These are phyloP conservation scores for Magnaporthiopsis incrustans DNA, from an alignment of 2,329 filamentous ascomycete species.

Conservation along the genomic window DNA sequence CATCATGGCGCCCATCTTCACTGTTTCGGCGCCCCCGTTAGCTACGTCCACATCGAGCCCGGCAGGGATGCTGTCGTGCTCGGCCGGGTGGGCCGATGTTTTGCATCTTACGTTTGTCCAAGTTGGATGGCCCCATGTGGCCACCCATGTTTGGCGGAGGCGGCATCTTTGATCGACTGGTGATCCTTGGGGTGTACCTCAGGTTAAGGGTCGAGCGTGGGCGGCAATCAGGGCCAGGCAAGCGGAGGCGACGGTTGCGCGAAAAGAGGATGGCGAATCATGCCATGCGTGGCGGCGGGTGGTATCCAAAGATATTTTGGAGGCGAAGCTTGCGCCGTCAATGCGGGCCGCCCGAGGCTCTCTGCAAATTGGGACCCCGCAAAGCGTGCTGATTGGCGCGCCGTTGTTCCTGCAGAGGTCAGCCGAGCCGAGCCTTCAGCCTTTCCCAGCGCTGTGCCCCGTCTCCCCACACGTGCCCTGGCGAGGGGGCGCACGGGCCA, in stretches of 20 bases:
- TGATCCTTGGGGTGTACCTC: not conserved
- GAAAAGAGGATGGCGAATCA: not conserved
- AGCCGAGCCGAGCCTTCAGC: not conserved
- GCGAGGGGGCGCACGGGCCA: not conserved
- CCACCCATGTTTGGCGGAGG: conserved; percentile 21
- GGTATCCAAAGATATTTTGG: not conserved
- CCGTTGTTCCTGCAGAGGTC: not conserved
- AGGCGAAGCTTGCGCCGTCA: not conserved
- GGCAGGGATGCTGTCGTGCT: not conserved
- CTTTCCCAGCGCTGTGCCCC: not conserved
- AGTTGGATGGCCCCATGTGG: conserved; percentile 36
- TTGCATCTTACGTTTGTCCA: conserved; percentile 44
- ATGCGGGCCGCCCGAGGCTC: not conserved
- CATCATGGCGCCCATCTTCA: conserved; percentile 99
- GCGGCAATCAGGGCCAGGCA: not conserved
- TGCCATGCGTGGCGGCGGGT: not conserved
- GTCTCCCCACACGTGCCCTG: not conserved
- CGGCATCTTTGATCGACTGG: conserved; percentile 20
- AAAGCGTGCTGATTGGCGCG: not conserved
- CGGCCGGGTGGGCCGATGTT: conserved; percentile 9
- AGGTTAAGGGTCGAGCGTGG: too few species aligned
- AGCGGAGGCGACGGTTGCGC: not conserved
- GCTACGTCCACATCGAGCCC: conserved; percentile 6
- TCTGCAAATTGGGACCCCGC: not conserved
- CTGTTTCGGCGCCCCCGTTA: conserved; percentile 37